A percentile compares a stretch with the other conserved stretches of the same genome.
Conservation (phyloP, 768 basidiomycete genomes). For the Termitomyces sp. region DNA sequence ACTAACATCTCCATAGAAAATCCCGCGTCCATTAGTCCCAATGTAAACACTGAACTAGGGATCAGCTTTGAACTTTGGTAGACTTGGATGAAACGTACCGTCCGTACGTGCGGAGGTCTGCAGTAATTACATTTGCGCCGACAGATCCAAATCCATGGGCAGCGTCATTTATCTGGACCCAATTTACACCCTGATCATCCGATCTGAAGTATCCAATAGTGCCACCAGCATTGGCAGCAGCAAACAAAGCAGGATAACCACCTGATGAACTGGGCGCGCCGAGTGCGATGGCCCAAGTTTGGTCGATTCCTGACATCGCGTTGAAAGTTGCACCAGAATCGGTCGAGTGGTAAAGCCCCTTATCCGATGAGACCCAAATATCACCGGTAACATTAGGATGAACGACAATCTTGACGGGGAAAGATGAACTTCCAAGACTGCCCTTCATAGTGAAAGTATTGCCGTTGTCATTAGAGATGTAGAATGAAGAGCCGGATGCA, state of each 20-base stretch:
- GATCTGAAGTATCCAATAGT: conserved; percentile 52
- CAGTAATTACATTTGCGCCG: conserved; percentile 40
- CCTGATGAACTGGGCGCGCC: conserved; percentile 44
- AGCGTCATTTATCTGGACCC: conserved; percentile 56
- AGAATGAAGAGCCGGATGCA: conserved; percentile 51
- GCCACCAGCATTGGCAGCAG: conserved; percentile 44
- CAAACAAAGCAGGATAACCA: conserved; percentile 51
- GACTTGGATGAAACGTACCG: conserved; percentile 26
- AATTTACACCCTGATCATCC: conserved; percentile 49
- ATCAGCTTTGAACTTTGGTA: not conserved
- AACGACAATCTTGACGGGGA: conserved; percentile 47
- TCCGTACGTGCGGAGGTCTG: conserved; percentile 48
- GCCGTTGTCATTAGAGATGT: conserved; percentile 53
- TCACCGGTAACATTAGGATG: conserved; percentile 51
- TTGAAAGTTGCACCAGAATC: conserved; percentile 45
- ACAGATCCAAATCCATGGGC: conserved; percentile 53
- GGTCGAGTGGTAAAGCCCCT: conserved; percentile 52
- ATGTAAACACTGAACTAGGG: conserved; percentile 43
- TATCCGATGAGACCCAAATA: conserved; percentile 60
- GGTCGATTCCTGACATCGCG: conserved; percentile 37
- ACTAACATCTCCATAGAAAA: conserved; percentile 43
- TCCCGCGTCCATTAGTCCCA: conserved; percentile 57
- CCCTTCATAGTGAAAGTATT: conserved; percentile 41
- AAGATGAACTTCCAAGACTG: conserved; percentile 41
- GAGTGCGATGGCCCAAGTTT: conserved; percentile 54